Percentiles rank a stretch among this genome's conserved stretches.
phyloP scores from a whole-genome alignment of 306 rosid genomes.

The Lagenaria siceraria region DNA sequence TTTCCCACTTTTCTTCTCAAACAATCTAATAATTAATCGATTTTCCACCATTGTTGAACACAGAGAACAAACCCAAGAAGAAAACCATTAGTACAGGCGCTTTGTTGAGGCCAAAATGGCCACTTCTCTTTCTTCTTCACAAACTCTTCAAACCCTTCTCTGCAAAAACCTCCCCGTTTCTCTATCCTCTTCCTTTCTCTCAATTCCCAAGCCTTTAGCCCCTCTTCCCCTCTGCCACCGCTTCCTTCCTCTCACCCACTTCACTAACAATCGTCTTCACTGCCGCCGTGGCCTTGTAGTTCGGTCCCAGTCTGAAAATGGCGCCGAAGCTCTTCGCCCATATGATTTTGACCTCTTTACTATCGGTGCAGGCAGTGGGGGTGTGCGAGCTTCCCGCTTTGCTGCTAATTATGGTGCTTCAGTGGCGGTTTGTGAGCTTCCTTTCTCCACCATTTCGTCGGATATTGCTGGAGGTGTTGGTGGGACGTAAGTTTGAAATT shows the following conservation, averaged over 20 bases:
- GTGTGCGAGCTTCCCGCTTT: constrained; percentile 82
- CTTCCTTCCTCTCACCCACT: neutral
- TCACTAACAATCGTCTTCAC: constrained; percentile 9
- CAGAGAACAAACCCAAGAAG: neutral
- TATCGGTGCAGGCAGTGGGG: constrained; percentile 93
- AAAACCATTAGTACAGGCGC: neutral
- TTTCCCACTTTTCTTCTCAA: too few species aligned
- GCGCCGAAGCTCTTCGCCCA: constrained; percentile 27
- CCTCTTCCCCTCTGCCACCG: neutral
- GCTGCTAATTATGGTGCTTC: constrained; percentile 65
- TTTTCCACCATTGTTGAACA: neutral
- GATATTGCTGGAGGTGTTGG: constrained; percentile 87
- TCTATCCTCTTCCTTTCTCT: constrained; percentile 17
- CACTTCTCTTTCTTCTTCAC: constrained; percentile 21
- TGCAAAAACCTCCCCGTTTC: constrained; percentile 19
- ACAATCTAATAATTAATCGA: neutral
- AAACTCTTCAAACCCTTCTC: constrained; percentile 23
- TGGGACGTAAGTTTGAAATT: constrained; percentile 58
- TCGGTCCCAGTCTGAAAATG: constrained; percentile 40
- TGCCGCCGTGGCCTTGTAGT: constrained; percentile 13
- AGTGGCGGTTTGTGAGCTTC: constrained; percentile 88
- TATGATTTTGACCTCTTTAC: constrained; percentile 90
- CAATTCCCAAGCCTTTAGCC: constrained; percentile 14
- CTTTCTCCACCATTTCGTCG: constrained; percentile 79
- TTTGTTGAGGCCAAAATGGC: constrained; percentile 20